These are phyloP conservation scores for Boletus speciosus DNA, from an alignment of 768 basidiomycete species.

Conservation along the genomic window DNA sequence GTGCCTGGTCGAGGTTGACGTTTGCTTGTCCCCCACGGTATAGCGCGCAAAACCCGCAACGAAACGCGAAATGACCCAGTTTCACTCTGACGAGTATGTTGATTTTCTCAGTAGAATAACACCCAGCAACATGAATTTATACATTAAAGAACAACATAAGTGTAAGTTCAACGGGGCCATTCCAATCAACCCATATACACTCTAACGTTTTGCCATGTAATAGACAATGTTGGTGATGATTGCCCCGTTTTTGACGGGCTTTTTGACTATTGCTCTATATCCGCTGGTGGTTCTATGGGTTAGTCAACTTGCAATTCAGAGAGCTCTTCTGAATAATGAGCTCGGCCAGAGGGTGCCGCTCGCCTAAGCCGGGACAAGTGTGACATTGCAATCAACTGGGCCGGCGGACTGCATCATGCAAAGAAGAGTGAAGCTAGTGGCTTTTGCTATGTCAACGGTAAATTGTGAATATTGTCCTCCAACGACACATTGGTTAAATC, in stretches of 20 bases:
- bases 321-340: not conserved
- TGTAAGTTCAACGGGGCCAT: constrained; percentile 48
- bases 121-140: constrained; percentile 92
- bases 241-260: constrained; percentile 98
- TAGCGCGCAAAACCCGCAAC: constrained; percentile 99
- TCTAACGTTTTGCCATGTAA: not conserved
- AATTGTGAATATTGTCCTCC: not conserved
- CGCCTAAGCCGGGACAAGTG: constrained; percentile 94
- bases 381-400: constrained; percentile 99
- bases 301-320: constrained; percentile 24
- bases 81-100: constrained; percentile 98
- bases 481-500: not conserved
- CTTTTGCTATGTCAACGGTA: constrained; percentile 98
- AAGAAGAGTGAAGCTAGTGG: constrained; percentile 99
- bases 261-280: constrained; percentile 99
- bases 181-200: not conserved
- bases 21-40: not conserved
- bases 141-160: constrained; percentile 92
- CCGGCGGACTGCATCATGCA: constrained; percentile 96
- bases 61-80: constrained; percentile 99
- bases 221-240: constrained; percentile 98
- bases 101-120: constrained; percentile 94
- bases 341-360: constrained; percentile 85
- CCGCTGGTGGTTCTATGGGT: constrained; percentile 99
- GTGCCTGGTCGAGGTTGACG: not conserved